Evolutionary conservation across 148 eudicot species (phyloP), one percentile per base, ranked within the genome.

Genomic region (Limonium bicolor): DNA sequence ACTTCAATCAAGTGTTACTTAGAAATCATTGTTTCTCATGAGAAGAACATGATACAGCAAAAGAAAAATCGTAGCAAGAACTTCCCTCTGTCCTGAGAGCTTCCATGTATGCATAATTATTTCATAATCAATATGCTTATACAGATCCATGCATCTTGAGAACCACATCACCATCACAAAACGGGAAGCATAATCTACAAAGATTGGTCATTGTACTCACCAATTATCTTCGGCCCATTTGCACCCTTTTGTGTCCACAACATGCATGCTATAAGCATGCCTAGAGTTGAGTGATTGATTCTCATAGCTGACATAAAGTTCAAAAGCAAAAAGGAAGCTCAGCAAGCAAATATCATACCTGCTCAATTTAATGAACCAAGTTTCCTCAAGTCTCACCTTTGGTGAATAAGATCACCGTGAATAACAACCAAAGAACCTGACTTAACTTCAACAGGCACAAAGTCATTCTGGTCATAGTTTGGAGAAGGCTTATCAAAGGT

Each of bases 371-470:
- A 11, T 29, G 6, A 29, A 29, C 7, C 33, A 29, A 29, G 33
- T 6, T 29, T 6, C 60, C 33, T 28, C 5, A 58, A n/a, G n/a
- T n/a, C 60, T 44, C 13, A 81, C 99, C 99, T 90, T 55, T 90
- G 95, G 70, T 90, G 97, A 64, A 90, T 73, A 60, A 90, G 82
- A 71, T 90, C 80, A 20, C 97, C 97, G 65, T 90, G 95, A 59
- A 84, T 70, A 62, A 90, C 77, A 38, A 90, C 80, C 65, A 90
- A 71, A 38, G 95, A 56, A 46, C 99, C 99, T 38, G 99, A 73
- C 81, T 85, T 81, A 20, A 90, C 95, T 76, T 90, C 95, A 59
- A 90, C 47, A 5, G 95, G 76, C 44, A 85, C 72, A 55, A 90
- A 90, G 53, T 90, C 88, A 22, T 76, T 85, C 55, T 61, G 72